Conservation (phyloP, 2,329 filamentous ascomycete genomes). For the Endoconidiophora polonica region DNA sequence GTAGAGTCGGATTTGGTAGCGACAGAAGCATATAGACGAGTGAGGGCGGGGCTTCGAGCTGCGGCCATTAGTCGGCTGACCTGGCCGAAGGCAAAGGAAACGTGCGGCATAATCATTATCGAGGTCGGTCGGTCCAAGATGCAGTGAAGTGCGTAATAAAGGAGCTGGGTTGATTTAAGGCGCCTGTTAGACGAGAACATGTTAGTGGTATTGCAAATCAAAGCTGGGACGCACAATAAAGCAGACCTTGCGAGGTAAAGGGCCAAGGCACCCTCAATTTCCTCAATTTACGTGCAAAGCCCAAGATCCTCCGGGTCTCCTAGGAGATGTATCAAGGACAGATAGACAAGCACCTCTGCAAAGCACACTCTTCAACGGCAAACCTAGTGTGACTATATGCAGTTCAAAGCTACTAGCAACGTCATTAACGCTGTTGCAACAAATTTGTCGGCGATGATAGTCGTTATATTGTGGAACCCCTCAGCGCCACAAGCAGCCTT, state of each 20-base stretch:
- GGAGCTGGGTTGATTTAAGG: not conserved
- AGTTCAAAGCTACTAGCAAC: not conserved
- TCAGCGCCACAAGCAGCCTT: constrained; percentile 5
- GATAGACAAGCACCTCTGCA: too few species aligned
- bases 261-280: constrained; percentile 5
- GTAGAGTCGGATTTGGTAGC: not conserved
- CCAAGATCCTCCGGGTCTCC: not conserved
- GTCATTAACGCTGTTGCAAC: not conserved
- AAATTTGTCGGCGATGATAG: constrained; percentile 9
- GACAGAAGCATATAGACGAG: constrained; percentile 6
- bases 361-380: too few species aligned
- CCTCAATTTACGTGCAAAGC: not conserved
- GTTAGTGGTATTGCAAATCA: constrained; percentile 7
- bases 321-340: not conserved
- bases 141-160: not conserved
- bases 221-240: constrained; percentile 7
- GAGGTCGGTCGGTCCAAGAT: not conserved
- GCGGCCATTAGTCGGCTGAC: constrained; percentile 8
- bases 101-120: constrained; percentile 11
- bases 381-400: not conserved
- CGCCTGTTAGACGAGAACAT: constrained; percentile 4
- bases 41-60: constrained; percentile 8
- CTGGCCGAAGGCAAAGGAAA: constrained; percentile 11
- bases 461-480: constrained; percentile 6
- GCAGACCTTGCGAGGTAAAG: constrained; percentile 6